Evolutionary conservation across 2,329 filamentous ascomycete genomes (phyloP).

Genomic region (Trichoderma endophyticum): DNA sequence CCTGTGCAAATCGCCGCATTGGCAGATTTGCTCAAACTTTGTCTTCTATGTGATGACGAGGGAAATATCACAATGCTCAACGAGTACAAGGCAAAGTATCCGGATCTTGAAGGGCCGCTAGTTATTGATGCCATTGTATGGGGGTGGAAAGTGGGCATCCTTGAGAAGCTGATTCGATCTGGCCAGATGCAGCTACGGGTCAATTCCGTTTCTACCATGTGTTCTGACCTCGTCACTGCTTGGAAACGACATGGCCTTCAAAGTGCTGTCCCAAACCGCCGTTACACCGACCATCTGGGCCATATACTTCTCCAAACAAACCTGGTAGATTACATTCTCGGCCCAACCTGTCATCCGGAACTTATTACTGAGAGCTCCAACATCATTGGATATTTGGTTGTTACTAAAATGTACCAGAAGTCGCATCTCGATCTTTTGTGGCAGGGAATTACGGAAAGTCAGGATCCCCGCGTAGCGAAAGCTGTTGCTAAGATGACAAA

Average conservation of each 20-base stretch:
- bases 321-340: slow-evolving; percentile 82
- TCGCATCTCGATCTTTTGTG: slow-evolving; percentile 77
- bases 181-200: slow-evolving; percentile 90
- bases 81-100: slow-evolving; percentile 29
- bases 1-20: slow-evolving; percentile 39
- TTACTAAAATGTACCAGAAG: slow-evolving; percentile 69
- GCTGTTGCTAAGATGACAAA: slow-evolving; percentile 68
- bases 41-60: slow-evolving; percentile 37
- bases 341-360: slow-evolving; percentile 87
- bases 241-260: slow-evolving; percentile 58
- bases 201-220: slow-evolving; percentile 71
- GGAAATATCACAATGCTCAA: slow-evolving; percentile 33
- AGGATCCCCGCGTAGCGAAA: slow-evolving; percentile 80
- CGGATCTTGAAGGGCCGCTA: slow-evolving; percentile 37
- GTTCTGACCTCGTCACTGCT: slow-evolving; percentile 62
- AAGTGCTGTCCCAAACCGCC: slow-evolving; percentile 36
- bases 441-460: slow-evolving; percentile 75
- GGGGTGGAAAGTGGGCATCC: slow-evolving; percentile 67
- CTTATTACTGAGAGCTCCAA: slow-evolving; percentile 79
- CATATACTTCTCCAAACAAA: slow-evolving; percentile 66
- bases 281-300: slow-evolving; percentile 65
- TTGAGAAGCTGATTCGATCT: slow-evolving; percentile 72
- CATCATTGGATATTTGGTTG: slow-evolving; percentile 81
- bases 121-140: slow-evolving; percentile 51
- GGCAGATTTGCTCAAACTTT: slow-evolving; percentile 42